Conservation (phyloP, 192 early-diverging fungal species). For the Linnemannia exigua region DNA sequence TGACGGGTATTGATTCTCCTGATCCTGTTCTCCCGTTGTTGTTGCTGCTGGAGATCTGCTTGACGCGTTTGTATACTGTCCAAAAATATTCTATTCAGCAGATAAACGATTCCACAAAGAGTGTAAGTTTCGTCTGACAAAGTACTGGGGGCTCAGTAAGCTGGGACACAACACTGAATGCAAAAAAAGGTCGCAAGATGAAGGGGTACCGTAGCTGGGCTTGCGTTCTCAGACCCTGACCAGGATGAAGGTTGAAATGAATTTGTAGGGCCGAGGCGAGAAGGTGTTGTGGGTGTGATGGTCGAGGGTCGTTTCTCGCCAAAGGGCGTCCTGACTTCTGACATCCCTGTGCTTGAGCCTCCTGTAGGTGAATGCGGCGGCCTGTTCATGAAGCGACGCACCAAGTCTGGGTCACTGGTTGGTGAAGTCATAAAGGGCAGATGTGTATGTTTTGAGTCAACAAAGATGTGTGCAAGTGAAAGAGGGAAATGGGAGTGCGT, state of each 20-base stretch:
- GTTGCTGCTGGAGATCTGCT: slow-evolving; percentile 8
- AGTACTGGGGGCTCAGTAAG: not conserved
- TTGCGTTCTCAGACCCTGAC: slow-evolving; percentile 8
- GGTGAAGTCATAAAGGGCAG: slow-evolving; percentile 29
- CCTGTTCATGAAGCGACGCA: slow-evolving; percentile 44
- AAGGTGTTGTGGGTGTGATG: not conserved
- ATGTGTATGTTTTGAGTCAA: not conserved
- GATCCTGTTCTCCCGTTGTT: slow-evolving; percentile 11
- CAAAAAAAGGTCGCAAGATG: not conserved
- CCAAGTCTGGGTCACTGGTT: slow-evolving; percentile 26
- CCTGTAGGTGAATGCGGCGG: slow-evolving; percentile 2
- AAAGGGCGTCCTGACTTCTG: slow-evolving; percentile 32
- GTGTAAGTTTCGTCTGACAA: not conserved
- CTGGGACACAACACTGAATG: not conserved
- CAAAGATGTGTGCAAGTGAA: not conserved
- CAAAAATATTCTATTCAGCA: slow-evolving; percentile 15
- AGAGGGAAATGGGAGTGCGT: not conserved
- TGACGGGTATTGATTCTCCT: slow-evolving; percentile 25
- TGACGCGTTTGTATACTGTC: slow-evolving; percentile 12
- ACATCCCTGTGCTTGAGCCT: not conserved
- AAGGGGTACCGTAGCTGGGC: not conserved
- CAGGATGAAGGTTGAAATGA: not conserved
- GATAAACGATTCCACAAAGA: not conserved
- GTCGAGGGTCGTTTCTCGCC: slow-evolving; percentile 20
- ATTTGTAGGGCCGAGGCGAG: not conserved